A percentile compares a stretch with the other conserved stretches of the same genome.
Conservation (phyloP, 108 stramenopile species). For the Nannochloropsis salina region DNA sequence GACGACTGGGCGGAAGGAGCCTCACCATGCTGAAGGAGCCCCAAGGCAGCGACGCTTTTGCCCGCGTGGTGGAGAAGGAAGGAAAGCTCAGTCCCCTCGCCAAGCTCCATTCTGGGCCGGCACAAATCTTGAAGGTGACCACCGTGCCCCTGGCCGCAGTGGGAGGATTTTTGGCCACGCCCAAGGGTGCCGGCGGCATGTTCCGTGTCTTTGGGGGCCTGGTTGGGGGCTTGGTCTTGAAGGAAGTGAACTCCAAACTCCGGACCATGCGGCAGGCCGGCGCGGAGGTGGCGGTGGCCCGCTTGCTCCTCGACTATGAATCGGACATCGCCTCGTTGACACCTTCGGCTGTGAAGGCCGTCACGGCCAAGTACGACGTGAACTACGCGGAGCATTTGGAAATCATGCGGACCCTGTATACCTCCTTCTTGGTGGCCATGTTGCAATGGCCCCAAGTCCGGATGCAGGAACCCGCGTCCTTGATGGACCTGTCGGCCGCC, state of each 20-base stretch:
- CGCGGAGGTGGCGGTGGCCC: constrained; percentile 16
- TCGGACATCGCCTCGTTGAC: background rate
- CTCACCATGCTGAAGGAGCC: background rate
- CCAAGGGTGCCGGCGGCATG: background rate
- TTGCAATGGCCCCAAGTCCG: background rate
- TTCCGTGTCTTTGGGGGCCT: background rate
- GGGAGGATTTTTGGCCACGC: background rate
- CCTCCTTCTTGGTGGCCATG: background rate
- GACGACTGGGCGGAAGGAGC: background rate
- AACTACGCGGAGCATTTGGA: constrained; percentile 17
- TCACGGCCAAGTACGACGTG: background rate
- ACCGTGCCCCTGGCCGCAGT: background rate
- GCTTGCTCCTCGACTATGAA: background rate
- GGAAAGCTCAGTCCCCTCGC: constrained; percentile 10
- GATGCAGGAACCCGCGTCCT: background rate
- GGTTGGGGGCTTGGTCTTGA: background rate
- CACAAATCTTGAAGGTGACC: background rate
- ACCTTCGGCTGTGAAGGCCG: background rate
- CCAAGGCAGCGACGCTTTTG: background rate
- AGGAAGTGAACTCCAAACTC: background rate
- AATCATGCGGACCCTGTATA: constrained; percentile 10
- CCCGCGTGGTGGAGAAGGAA: background rate
- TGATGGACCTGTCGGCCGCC: background rate
- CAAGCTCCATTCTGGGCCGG: background rate
- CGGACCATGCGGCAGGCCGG: background rate